These are phyloP conservation scores for Polytrichum commune DNA, from an alignment of 225 moss, liverwort and hornwort genomes.

Conservation along the genomic window DNA sequence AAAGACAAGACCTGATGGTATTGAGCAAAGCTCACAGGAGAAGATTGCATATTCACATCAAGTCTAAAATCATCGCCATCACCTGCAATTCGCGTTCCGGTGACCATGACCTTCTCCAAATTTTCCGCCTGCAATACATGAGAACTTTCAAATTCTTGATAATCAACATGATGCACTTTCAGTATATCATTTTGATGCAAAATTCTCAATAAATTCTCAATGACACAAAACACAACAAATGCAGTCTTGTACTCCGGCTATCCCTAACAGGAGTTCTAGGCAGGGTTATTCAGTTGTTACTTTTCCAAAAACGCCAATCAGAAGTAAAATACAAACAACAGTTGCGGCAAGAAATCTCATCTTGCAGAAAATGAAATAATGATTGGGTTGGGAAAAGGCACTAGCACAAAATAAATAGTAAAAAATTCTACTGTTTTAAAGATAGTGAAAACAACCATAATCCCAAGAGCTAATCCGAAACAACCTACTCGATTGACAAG, in stretches of 20 bases:
- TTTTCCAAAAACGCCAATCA: no score
- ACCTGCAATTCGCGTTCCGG: slow-evolving; percentile 29
- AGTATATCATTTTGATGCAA: no score
- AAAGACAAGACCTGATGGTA: slow-evolving; percentile 34
- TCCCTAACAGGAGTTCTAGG: no score
- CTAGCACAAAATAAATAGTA: background rate
- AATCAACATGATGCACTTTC: no score
- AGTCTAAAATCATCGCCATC: slow-evolving; percentile 30
- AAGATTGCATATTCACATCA: slow-evolving; percentile 28
- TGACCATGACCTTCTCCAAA: slow-evolving; percentile 28
- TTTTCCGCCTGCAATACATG: slow-evolving; percentile 44
- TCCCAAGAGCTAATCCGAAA: background rate
- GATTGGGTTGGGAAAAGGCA: background rate
- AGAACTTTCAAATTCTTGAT: background rate
- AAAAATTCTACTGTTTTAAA: background rate
- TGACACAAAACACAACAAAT: no score
- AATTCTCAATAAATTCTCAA: no score
- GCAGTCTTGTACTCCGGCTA: no score
- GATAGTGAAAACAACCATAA: background rate
- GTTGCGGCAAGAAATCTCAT: background rate
- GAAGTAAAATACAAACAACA: background rate
- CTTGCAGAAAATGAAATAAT: background rate
- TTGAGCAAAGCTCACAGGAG: slow-evolving; percentile 36
- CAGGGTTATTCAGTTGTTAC: no score
- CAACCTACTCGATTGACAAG: background rate